phyloP scores from a whole-genome alignment of 192 early-diverging fungal species.

The Coemansia sp. region DNA sequence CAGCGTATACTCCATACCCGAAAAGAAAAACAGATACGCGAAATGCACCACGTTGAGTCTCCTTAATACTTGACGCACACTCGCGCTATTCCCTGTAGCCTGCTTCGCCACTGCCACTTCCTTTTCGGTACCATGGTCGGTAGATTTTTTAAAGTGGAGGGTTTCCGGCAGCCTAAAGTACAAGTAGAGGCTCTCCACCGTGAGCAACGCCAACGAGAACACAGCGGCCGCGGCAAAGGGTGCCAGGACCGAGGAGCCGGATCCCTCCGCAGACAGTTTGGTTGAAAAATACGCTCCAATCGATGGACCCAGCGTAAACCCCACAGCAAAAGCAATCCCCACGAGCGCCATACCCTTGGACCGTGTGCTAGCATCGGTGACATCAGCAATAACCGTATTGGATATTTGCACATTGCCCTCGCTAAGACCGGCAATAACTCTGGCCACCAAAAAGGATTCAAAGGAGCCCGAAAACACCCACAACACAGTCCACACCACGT shows the following conservation, averaged over 20 bases:
- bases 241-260: slow-evolving; percentile 18
- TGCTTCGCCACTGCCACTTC: neutral
- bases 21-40: slow-evolving; percentile 87
- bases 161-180: slow-evolving; percentile 78
- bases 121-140: neutral
- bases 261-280: neutral
- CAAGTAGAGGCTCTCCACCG: slow-evolving; percentile 80
- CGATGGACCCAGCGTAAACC: slow-evolving; percentile 94
- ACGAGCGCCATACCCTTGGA: slow-evolving; percentile 88
- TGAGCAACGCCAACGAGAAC: slow-evolving; percentile 79
- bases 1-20: slow-evolving; percentile 98
- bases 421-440: slow-evolving; percentile 88
- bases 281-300: slow-evolving; percentile 71
- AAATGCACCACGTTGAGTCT: slow-evolving; percentile 77
- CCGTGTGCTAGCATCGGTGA: slow-evolving; percentile 73
- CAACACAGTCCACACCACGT: slow-evolving; percentile 80
- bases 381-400: slow-evolving; percentile 92
- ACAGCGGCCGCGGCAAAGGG: slow-evolving; percentile 88
- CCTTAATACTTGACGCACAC: slow-evolving; percentile 22
- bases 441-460: slow-evolving; percentile 75
- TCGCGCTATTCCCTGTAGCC: neutral
- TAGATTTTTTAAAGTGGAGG: slow-evolving; percentile 23
- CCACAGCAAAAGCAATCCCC: slow-evolving; percentile 94
- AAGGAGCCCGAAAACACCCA: slow-evolving; percentile 90
- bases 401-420: slow-evolving; percentile 98